Base-by-base conservation (phyloP, 2,329 filamentous ascomycete genomes). In the Botryotinia calthae region DNA sequence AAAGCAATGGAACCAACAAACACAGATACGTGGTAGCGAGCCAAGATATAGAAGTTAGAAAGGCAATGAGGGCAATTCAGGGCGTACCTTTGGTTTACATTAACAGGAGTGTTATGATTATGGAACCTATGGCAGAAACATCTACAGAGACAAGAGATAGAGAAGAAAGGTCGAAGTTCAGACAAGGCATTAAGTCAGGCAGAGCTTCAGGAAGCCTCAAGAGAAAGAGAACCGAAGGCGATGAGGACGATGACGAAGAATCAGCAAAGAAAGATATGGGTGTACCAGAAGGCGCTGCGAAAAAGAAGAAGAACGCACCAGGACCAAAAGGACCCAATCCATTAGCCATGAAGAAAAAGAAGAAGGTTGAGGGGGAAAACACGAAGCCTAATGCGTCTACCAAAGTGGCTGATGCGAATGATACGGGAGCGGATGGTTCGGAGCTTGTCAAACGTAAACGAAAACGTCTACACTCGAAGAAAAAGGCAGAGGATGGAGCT, bases 81-180 rank as follows among this genome's bases (percentile, higher is more conserved):
- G 93, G 92, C 31, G 91, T 93, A 66, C 93, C 93, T 31, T 81
- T 95, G 74, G 88, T 96, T 64, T 95, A 95, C 80, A 91, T 95
- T 76, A 90, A 90, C 76, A 86, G 92, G 72, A 93, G 90, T 74
- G 92, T 97, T 71, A 93, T 95, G 88, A 90, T 92, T 72, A 86
- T 93, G 85, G 90, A 90, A 82, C 91, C 92, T 22, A 94, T 96
- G 91, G 90, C 91, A 28, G 87, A 85, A 56, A 86, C 87, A 71
- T 92, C 90, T 25, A 87, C 87, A 56, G 85, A 88, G 73, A 86
- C 89, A 64, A 87, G 91, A 74, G 87, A 90, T 69, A 85, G 85
- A 73, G 91, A 93, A 75, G 93, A 96, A 84, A 88, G 86, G 78
- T 86, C 85, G 72, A 97, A 97, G 83, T 93, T 95, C 79, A 87